Evolutionary conservation across 164 flowering plant species (phyloP), one percentile per base, ranked within the genome.

Genomic region (Litsea cubeba): DNA sequence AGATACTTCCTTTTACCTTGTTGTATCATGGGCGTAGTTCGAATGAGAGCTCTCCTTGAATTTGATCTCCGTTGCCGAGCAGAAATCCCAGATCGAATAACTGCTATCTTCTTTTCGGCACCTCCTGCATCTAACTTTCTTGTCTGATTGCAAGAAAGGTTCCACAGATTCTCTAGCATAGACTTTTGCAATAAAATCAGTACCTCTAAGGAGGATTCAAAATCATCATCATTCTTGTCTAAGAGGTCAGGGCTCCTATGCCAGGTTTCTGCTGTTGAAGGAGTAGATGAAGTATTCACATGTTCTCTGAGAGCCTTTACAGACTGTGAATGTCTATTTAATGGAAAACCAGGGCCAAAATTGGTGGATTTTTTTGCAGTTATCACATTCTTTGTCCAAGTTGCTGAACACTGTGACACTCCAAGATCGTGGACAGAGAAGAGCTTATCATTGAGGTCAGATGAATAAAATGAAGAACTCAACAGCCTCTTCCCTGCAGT

Each of bases 111-210:
- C 80, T 82, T 83, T 12, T 11, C 25, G 22, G 7, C 83, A 17
- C 72, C 85, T 77, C 50, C 68, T 3, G 74, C 26, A 74, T 71
- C 72, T 51, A 62, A 54, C 46, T 40, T 68, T 22, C 72, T 77
- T 17, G 80, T 75, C 69, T 78, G 67, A 62, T 86, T 89, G 71
- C 87, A 85, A 50, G 95, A 84, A 76, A 93, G 95, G 79, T 76
- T 89, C 96, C 93, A 90, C 76, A 89, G 97, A 77, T 91, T 91
- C 72, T 95, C 99, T 58, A 95, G 87, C 91, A 93, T 87, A 58
- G 96, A 92, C 75, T 93, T 95, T 78, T 93, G 98, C 64, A 93
- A 74, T 82, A 95, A 76, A 50, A 95, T 87, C 58, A 95, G 88
- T 32, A 90, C 96, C 63, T 95, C 98, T 67, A 91, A 80, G 0